phyloP scores from a whole-genome alignment of 2,329 filamentous ascomycete species.

The Exophiala bonariae region DNA sequence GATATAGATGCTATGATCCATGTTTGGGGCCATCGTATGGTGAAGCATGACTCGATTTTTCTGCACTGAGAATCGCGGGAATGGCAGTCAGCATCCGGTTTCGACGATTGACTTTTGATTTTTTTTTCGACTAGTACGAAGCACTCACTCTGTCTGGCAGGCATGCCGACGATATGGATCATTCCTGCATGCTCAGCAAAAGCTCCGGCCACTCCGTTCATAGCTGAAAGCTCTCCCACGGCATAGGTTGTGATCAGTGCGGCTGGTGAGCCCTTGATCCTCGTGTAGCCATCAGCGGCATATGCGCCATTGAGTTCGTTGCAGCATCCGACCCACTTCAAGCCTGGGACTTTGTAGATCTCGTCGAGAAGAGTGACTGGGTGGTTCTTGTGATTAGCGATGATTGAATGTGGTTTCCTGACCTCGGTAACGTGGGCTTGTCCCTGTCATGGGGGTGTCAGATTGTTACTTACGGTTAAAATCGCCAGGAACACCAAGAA shows the following conservation, averaged over 20 bases:
- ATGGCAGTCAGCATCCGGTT: too few species aligned
- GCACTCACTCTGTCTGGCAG: slow-evolving; percentile 35
- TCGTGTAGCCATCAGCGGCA: slow-evolving; percentile 74
- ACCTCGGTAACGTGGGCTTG: too few species aligned
- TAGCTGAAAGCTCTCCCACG: slow-evolving; percentile 50
- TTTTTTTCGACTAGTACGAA: too few species aligned
- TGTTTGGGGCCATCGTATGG: slow-evolving; percentile 32
- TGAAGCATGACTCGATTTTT: slow-evolving; percentile 42
- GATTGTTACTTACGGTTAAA: slow-evolving; percentile 22
- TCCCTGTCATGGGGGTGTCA: background rate
- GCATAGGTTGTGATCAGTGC: slow-evolving; percentile 57
- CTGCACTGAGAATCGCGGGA: slow-evolving; percentile 42
- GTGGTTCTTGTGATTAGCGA: background rate
- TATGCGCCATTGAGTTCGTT: slow-evolving; percentile 67
- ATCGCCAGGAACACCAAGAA: slow-evolving; percentile 55
- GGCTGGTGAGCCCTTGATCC: slow-evolving; percentile 64
- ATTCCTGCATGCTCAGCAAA: slow-evolving; percentile 61
- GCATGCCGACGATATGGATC: slow-evolving; percentile 61
- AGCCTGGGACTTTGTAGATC: slow-evolving; percentile 50
- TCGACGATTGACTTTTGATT: too few species aligned
- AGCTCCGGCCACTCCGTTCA: slow-evolving; percentile 39
- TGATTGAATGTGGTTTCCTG: too few species aligned
- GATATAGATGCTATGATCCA: slow-evolving; percentile 27
- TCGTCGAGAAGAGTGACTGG: slow-evolving; percentile 49
- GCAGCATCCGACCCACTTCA: slow-evolving; percentile 51